A percentile compares a stretch with the other conserved stretches of the same genome.
phyloP scores from a whole-genome alignment of 1,284 basidiomycete species.

The Irpex sp. region DNA sequence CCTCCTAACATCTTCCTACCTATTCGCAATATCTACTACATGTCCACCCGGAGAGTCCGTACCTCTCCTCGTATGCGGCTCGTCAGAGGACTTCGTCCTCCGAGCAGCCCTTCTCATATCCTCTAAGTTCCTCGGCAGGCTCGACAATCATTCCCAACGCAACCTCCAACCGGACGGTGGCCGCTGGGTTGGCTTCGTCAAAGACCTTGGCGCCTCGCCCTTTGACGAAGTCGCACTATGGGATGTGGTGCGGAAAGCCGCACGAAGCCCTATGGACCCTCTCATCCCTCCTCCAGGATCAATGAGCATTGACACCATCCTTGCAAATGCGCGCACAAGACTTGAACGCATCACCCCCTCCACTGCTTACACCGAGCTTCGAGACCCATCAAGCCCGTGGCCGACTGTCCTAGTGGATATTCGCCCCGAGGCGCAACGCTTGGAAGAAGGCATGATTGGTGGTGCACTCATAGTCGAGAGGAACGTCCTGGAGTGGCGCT shows the following conservation, averaged over 20 bases:
- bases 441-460: constrained; percentile 47
- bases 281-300: constrained; percentile 57
- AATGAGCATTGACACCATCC: constrained; percentile 46
- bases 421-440: constrained; percentile 52
- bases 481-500: constrained; percentile 68
- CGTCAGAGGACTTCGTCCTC: constrained; percentile 48
- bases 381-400: constrained; percentile 43
- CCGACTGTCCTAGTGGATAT: constrained; percentile 74
- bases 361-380: constrained; percentile 56
- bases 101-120: constrained; percentile 58
- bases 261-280: constrained; percentile 52
- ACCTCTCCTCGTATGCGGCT: constrained; percentile 51
- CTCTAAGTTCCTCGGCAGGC: constrained; percentile 59
- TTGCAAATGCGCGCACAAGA: constrained; percentile 50
- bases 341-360: constrained; percentile 56
- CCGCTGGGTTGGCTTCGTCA: constrained; percentile 43
- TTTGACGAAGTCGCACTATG: constrained; percentile 60
- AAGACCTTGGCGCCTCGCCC: constrained; percentile 43
- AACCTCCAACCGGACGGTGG: constrained; percentile 22
- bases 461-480: constrained; percentile 65
- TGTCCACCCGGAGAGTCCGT: constrained; percentile 23
- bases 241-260: constrained; percentile 59
- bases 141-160: constrained; percentile 19
- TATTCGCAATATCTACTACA: constrained; percentile 53
- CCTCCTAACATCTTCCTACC: constrained; percentile 38